These are phyloP conservation scores for Aspergillus spinulosporus DNA, from an alignment of 2,329 filamentous ascomycete species.

Conservation along the genomic window DNA sequence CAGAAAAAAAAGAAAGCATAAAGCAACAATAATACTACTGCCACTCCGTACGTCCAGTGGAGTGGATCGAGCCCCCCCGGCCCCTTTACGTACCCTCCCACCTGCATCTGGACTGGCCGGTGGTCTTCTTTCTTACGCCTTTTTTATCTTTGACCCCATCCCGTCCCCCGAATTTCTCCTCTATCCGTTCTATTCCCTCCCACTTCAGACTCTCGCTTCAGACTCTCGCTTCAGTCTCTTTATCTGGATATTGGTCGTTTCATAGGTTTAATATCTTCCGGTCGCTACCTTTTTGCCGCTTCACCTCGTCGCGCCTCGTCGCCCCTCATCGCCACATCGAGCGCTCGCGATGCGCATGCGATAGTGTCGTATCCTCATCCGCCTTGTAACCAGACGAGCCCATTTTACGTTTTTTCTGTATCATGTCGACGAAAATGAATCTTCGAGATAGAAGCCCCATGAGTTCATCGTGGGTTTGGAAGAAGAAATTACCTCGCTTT, in stretches of 20 bases:
- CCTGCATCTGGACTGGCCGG: conserved; percentile 2
- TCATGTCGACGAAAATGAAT: conserved; percentile 28
- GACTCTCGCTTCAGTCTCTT: neutral
- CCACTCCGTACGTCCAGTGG: neutral
- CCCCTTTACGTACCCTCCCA: neutral
- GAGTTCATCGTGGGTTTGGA: conserved; percentile 34
- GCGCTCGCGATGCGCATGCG: conserved; percentile 23
- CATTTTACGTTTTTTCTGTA: neutral
- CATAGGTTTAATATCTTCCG: neutral
- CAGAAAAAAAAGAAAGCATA: neutral
- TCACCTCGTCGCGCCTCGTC: conserved; percentile 11
- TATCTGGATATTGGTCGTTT: no score
- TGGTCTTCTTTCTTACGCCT: neutral
- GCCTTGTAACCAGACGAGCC: conserved; percentile 1
- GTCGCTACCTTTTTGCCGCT: conserved; percentile 7
- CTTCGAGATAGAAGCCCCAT: conserved; percentile 26
- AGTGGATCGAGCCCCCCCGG: conserved; percentile 3
- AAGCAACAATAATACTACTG: no score
- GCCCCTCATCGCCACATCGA: conserved; percentile 9
- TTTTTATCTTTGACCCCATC: conserved; percentile 1
- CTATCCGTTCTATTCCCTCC: neutral
- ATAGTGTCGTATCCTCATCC: conserved; percentile 15
- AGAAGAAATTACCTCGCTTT: conserved; percentile 35
- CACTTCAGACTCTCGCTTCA: neutral
- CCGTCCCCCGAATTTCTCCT: neutral